Conservation (phyloP, 768 basidiomycete genomes). For the Suillus hirtellus region DNA sequence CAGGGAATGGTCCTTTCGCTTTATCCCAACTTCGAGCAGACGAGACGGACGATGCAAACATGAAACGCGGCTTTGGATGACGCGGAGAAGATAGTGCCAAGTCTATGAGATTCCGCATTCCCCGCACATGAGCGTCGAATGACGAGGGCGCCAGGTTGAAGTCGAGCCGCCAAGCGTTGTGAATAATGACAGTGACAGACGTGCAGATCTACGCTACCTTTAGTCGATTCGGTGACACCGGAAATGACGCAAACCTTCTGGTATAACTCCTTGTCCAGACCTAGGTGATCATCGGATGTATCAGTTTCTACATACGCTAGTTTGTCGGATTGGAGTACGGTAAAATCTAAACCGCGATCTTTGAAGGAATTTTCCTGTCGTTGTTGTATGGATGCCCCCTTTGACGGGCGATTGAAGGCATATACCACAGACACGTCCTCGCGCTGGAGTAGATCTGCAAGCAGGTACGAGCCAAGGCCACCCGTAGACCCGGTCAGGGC, state of each 20-base stretch:
- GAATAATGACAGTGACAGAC: slow-evolving; percentile 39
- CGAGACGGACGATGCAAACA: slow-evolving; percentile 44
- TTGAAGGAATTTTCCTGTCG: slow-evolving; percentile 31
- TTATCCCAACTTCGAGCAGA: slow-evolving; percentile 34
- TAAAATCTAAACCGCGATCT: slow-evolving; percentile 31
- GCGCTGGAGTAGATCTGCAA: slow-evolving; percentile 29
- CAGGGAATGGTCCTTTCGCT: slow-evolving; percentile 33
- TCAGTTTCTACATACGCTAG: slow-evolving; percentile 38
- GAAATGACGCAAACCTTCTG: slow-evolving; percentile 13
- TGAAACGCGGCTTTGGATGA: slow-evolving; percentile 28
- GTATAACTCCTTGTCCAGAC: slow-evolving; percentile 25
- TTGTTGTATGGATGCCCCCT: slow-evolving; percentile 17
- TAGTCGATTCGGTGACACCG: neutral
- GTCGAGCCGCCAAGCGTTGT: slow-evolving; percentile 46
- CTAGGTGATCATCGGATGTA: slow-evolving; percentile 27
- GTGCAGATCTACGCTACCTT: slow-evolving; percentile 28
- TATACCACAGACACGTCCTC: slow-evolving; percentile 29
- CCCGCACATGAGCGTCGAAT: slow-evolving; percentile 42
- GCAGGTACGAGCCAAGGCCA: slow-evolving; percentile 38
- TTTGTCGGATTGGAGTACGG: slow-evolving; percentile 31
- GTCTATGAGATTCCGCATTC: slow-evolving; percentile 36
- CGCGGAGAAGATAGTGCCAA: slow-evolving; percentile 33
- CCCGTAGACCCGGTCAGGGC: slow-evolving; percentile 44
- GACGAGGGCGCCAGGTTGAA: slow-evolving; percentile 43
- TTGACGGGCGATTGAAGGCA: slow-evolving; percentile 34